Evolutionary conservation across 2,329 filamentous ascomycete species (phyloP).

Genomic region (Alternaria sp.): DNA sequence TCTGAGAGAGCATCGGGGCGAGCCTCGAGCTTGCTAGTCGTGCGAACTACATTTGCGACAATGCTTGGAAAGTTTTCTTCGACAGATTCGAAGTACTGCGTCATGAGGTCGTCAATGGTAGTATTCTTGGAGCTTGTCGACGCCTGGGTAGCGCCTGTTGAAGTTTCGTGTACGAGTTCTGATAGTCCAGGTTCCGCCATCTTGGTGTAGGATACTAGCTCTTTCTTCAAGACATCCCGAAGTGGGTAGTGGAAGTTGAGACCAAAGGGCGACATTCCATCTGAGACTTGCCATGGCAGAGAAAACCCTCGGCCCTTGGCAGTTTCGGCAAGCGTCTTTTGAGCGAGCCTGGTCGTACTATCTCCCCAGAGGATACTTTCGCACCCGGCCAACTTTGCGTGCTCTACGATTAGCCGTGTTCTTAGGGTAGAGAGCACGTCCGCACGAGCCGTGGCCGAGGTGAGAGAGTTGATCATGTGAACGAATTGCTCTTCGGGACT

Average conservation of each 20-base stretch:
- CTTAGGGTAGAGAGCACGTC: conserved; percentile 76
- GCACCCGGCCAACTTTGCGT: conserved; percentile 60
- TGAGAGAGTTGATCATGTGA: conserved; percentile 66
- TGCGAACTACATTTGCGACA: conserved; percentile 93
- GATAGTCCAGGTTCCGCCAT: conserved; percentile 61
- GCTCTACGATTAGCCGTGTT: conserved; percentile 70
- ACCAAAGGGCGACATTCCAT: conserved; percentile 69
- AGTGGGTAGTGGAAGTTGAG: conserved; percentile 77
- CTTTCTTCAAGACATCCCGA: conserved; percentile 82
- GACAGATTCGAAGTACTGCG: conserved; percentile 84
- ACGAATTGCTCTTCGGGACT: conserved; percentile 43
- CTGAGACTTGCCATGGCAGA: conserved; percentile 80
- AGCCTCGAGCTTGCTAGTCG: conserved; percentile 78
- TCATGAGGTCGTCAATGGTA: conserved; percentile 91
- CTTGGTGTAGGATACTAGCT: conserved; percentile 72
- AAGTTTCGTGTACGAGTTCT: conserved; percentile 42
- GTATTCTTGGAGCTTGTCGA: conserved; percentile 72
- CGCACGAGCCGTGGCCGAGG: conserved; percentile 75
- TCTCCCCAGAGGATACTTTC: conserved; percentile 81
- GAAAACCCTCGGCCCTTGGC: conserved; percentile 89
- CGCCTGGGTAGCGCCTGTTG: conserved; percentile 34
- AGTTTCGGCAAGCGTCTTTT: conserved; percentile 83
- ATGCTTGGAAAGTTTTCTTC: conserved; percentile 88
- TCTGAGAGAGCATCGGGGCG: conserved; percentile 38
- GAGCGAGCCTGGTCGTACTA: conserved; percentile 86